These are phyloP conservation scores for Colletotrichum falcatum DNA, from an alignment of 2,329 filamentous ascomycete genomes.

Conservation along the genomic window DNA sequence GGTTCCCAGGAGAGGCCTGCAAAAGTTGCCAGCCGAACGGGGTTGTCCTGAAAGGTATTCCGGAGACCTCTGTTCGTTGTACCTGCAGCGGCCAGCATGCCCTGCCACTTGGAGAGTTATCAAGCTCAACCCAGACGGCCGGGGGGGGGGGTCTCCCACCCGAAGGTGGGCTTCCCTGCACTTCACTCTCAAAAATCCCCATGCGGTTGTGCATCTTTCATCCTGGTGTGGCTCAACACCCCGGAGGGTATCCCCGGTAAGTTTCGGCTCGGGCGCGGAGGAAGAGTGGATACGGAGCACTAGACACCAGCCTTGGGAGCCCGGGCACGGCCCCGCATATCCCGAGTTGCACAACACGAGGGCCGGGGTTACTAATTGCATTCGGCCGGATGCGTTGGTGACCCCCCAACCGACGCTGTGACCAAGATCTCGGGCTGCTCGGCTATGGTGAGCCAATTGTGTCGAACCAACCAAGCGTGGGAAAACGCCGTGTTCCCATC, in stretches of 20 bases:
- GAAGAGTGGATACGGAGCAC: neutral
- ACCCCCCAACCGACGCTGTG: neutral
- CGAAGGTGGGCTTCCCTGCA: neutral
- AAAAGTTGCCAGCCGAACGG: neutral
- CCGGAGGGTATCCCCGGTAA: neutral
- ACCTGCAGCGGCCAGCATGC: neutral
- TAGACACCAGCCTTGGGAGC: rapidly evolving
- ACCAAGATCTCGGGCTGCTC: neutral
- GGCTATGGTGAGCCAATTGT: neutral
- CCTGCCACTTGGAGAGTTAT: neutral
- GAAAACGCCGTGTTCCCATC: neutral
- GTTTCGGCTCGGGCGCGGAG: neutral
- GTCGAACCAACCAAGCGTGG: neutral
- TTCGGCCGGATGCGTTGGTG: neutral
- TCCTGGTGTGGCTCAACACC: too few species aligned
- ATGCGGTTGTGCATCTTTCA: neutral
- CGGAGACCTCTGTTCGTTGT: neutral
- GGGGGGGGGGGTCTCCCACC: too few species aligned
- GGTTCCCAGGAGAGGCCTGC: neutral
- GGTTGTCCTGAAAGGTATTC: neutral
- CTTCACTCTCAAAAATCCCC: neutral
- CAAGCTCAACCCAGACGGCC: neutral
- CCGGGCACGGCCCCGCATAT: neutral
- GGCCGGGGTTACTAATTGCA: too few species aligned
- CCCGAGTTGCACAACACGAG: neutral